Percentiles rank a stretch among this genome's conserved stretches.
phyloP scores from a whole-genome alignment of 23 red algal species.

The Gracilaria gracilis region DNA sequence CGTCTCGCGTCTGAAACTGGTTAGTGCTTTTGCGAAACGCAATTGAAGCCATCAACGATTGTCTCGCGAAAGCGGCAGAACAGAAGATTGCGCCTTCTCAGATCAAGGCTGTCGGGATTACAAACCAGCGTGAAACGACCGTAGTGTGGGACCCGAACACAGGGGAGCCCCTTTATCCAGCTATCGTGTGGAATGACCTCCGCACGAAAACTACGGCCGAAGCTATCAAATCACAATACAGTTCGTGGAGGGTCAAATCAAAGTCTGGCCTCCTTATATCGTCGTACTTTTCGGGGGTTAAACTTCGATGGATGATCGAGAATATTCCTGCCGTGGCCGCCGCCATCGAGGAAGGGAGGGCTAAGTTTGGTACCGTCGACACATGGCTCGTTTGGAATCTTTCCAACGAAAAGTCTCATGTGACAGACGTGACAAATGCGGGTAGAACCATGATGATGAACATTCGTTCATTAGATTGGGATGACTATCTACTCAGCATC shows the following conservation, averaged over 20 bases:
- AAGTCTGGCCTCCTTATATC: slow-evolving; percentile 79
- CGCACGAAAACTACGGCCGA: slow-evolving; percentile 75
- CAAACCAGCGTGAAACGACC: slow-evolving; percentile 95
- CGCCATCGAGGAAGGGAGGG: slow-evolving; percentile 80
- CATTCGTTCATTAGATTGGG: slow-evolving; percentile 77
- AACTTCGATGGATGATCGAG: slow-evolving; percentile 93
- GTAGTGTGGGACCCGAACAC: slow-evolving; percentile 87
- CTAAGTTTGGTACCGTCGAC: slow-evolving; percentile 91
- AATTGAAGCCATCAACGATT: slow-evolving; percentile 61
- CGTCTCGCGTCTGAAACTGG: neutral
- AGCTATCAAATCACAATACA: slow-evolving; percentile 14
- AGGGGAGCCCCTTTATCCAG: slow-evolving; percentile 78
- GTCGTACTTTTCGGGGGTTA: slow-evolving; percentile 91
- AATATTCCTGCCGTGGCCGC: slow-evolving; percentile 69
- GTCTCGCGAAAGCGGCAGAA: slow-evolving; percentile 31
- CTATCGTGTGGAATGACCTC: slow-evolving; percentile 86
- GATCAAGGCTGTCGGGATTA: slow-evolving; percentile 83
- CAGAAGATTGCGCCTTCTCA: slow-evolving; percentile 11
- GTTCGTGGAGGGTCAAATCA: slow-evolving; percentile 43
- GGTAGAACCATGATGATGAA: slow-evolving; percentile 94
- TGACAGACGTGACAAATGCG: slow-evolving; percentile 95
- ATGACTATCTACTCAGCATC: slow-evolving; percentile 59
- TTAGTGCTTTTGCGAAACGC: slow-evolving; percentile 72
- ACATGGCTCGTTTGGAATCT: slow-evolving; percentile 89
- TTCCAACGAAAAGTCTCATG: slow-evolving; percentile 60